phyloP scores from a whole-genome alignment of 495 filamentous ascomycete genomes.

The Wilcoxina mikolae region DNA sequence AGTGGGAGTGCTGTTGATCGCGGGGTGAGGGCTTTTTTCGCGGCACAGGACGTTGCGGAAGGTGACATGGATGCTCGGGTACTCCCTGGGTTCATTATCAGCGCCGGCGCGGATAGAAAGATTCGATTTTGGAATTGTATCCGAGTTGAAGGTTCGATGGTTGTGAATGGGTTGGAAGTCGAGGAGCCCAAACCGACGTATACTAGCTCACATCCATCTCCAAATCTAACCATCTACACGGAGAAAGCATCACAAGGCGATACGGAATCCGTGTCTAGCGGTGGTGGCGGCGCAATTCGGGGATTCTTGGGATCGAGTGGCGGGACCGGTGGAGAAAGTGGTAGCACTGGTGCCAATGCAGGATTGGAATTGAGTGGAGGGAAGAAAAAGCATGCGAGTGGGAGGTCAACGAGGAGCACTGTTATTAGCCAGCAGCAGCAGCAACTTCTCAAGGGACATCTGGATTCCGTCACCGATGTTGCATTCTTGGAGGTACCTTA shows the following conservation, averaged over 20 bases:
- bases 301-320: slow-evolving; percentile 25
- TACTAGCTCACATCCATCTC: slow-evolving; percentile 50
- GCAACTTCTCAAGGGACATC: slow-evolving; percentile 65
- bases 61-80: slow-evolving; percentile 1
- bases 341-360: slow-evolving; percentile 12
- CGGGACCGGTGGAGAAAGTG: slow-evolving; percentile 23
- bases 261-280: not conserved
- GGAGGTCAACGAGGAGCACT: slow-evolving; percentile 55
- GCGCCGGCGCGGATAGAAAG: slow-evolving; percentile 77
- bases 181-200: slow-evolving; percentile 62
- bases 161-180: slow-evolving; percentile 62
- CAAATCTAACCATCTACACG: slow-evolving; percentile 52
- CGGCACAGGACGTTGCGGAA: slow-evolving; percentile 42
- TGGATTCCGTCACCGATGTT: slow-evolving; percentile 81
- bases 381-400: slow-evolving; percentile 26
- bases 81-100: slow-evolving; percentile 52
- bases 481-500: slow-evolving; percentile 77
- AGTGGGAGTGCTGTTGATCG: slow-evolving; percentile 36
- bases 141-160: slow-evolving; percentile 52
- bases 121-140: slow-evolving; percentile 84
- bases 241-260: slow-evolving; percentile 46
- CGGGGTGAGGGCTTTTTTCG: slow-evolving; percentile 46
- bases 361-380: slow-evolving; percentile 8
- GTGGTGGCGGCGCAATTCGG: slow-evolving; percentile 30
- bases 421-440: slow-evolving; percentile 82